Base-by-base conservation (phyloP, 495 filamentous ascomycete species). In the Neurospora terricola region DNA sequence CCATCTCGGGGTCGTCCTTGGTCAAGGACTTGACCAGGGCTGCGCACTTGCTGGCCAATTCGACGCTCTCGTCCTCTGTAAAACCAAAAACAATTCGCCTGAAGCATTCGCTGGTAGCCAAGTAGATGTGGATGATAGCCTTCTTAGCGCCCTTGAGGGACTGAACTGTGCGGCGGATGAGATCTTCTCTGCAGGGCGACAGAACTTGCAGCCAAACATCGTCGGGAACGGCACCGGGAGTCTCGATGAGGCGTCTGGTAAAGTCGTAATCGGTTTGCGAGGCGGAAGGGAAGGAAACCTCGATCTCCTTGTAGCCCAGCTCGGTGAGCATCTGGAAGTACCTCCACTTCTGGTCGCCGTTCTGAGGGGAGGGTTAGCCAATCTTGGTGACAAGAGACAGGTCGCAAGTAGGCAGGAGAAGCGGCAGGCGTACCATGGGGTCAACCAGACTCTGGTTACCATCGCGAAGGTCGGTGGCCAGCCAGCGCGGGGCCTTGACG, bases 121-220 rank as follows among this genome's bases (percentile, higher is more conserved):
- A 88, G 85, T 99, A 99, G 72, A 99, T 91, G 86, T 98, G 96
- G 75, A 99, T 86, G 75, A 98, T 90, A n/a, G 93, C 96, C 83
- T 96, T 98, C 87, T 97, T 97, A 36, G 92, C 87, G 38, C 94
- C 96, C 80, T 90, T 91, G 68, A 99, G 82, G 72, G 94, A 95
- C 48, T 97, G 91, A 54, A 99, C 94, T 14, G 96, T 98, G 72
- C 92, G 89, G 39, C 88, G 87, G 80, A 99, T 98, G 75, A 98
- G 89, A 80, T 99, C 96, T 81, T 94, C 91, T 72, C 96, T 89
- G 81, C 96, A 99, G 30, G 95, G 96, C 3, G 93, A 91, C 70
- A 99, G 91, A 38, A 98, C 96, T 79, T 99, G 96, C 71, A 99
- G 85, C 90, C 91, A 97, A 66, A 99, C 96, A 84, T 98, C 94